Evolutionary conservation across 2,329 filamentous ascomycete species (phyloP).

Genomic region (Alternaria triticimaculans): DNA sequence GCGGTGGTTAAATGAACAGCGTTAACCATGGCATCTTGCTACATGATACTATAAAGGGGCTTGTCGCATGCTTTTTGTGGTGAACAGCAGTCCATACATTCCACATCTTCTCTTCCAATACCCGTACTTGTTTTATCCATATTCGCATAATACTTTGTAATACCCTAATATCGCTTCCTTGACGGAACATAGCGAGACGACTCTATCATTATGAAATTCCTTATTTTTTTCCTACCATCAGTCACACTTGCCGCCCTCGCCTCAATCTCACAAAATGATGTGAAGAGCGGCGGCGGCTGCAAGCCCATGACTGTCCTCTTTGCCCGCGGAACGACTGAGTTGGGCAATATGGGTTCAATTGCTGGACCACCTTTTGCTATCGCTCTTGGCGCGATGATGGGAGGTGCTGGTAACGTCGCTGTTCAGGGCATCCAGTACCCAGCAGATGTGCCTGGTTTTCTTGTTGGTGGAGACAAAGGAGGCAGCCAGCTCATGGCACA

Average conservation of each 20-base stretch:
- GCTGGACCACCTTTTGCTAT: conserved; percentile 61
- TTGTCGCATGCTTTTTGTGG: background rate
- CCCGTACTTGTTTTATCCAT: background rate
- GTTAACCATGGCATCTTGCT: background rate
- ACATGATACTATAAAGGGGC: background rate
- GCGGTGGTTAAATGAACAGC: background rate
- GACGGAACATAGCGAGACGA: background rate
- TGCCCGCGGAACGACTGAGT: conserved; percentile 63
- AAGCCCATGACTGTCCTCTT: conserved; percentile 61
- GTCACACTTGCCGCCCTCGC: conserved; percentile 27
- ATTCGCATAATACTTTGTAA: background rate
- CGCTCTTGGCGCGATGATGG: conserved; percentile 51
- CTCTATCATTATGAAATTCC: conserved; percentile 21
- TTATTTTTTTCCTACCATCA: conserved; percentile 16
- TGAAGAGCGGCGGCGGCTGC: conserved; percentile 44
- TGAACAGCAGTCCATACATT: background rate
- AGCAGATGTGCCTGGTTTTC: conserved; percentile 55
- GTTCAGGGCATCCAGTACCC: conserved; percentile 64
- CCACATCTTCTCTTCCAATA: background rate
- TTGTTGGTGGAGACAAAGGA: conserved; percentile 54
- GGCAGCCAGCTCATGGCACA: conserved; percentile 56
- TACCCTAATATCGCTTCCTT: background rate
- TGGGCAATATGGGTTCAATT: conserved; percentile 59
- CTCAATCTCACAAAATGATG: conserved; percentile 34
- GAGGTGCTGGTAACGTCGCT: conserved; percentile 51